A percentile compares a stretch with the other conserved stretches of the same genome.
Conservation (phyloP, 2,329 filamentous ascomycete genomes). For the Tolypocladium capitatum region DNA sequence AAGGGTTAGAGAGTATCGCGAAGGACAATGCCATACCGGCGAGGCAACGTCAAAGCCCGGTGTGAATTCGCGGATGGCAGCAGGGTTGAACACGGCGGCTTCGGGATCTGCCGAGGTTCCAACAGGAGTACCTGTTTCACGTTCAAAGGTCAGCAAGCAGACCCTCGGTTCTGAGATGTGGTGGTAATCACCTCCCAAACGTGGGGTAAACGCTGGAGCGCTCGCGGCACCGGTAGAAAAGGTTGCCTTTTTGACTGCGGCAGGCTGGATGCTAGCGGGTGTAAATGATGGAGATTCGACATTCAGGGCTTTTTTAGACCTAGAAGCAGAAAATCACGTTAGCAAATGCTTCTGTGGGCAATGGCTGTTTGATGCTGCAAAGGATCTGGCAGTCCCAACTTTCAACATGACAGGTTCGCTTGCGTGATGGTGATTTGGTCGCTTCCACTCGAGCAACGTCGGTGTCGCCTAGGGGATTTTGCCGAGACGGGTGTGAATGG, state of each 20-base stretch:
- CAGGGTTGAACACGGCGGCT: slow-evolving; percentile 38
- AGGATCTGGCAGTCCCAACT: background rate
- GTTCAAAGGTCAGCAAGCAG: background rate
- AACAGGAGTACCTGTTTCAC: slow-evolving; percentile 21
- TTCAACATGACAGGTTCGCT: background rate
- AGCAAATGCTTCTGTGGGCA: background rate
- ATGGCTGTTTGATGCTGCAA: background rate
- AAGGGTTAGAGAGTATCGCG: background rate
- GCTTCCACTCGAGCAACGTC: background rate
- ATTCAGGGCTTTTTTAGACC: slow-evolving; percentile 67
- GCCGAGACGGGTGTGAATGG: background rate
- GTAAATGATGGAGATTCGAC: slow-evolving; percentile 96
- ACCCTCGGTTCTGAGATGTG: background rate
- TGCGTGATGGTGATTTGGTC: background rate
- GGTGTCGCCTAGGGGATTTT: background rate
- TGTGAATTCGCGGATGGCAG: slow-evolving; percentile 45
- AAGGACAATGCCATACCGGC: slow-evolving; percentile 17
- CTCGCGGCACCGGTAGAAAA: slow-evolving; percentile 86
- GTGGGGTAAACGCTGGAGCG: slow-evolving; percentile 73
- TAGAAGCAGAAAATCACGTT: slow-evolving; percentile 8
- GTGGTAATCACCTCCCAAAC: slow-evolving; percentile 28
- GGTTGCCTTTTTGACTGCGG: slow-evolving; percentile 51
- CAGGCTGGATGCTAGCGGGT: slow-evolving; percentile 38
- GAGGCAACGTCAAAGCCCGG: slow-evolving; percentile 41
- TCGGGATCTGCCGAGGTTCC: slow-evolving; percentile 27